phyloP scores from a whole-genome alignment of 2,329 filamentous ascomycete species.

The Trichoderma citrinoviride region DNA sequence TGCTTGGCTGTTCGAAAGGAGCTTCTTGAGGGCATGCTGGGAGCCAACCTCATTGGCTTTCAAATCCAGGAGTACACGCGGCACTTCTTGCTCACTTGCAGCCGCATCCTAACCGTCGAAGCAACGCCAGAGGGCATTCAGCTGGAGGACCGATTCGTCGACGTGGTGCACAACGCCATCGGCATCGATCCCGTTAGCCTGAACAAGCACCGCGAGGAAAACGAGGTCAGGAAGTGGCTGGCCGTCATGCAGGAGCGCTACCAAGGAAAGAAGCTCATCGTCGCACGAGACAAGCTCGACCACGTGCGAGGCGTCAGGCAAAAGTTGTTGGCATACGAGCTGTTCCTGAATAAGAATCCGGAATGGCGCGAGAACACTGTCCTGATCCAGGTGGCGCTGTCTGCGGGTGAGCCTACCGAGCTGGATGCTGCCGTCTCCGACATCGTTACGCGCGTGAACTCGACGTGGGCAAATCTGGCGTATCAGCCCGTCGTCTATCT shows the following conservation, averaged over 20 bases:
- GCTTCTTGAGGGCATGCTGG: constrained; percentile 87
- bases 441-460: constrained; percentile 93
- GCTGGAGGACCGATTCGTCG: constrained; percentile 88
- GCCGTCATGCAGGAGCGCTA: constrained; percentile 79
- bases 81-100: constrained; percentile 95
- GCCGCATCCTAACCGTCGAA: constrained; percentile 84
- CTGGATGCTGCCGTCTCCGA: constrained; percentile 86
- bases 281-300: constrained; percentile 91
- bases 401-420: constrained; percentile 82
- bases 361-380: constrained; percentile 86
- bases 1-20: constrained; percentile 85
- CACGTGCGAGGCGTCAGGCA: constrained; percentile 88
- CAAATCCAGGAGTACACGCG: constrained; percentile 91
- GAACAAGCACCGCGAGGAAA: constrained; percentile 65
- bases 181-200: constrained; percentile 84
- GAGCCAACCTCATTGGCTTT: constrained; percentile 88
- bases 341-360: constrained; percentile 92
- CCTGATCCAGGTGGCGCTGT: constrained; percentile 89
- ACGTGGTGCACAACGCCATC: constrained; percentile 81
- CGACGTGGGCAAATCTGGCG: constrained; percentile 81
- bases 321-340: constrained; percentile 86
- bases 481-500: constrained; percentile 93
- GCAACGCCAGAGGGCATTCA: constrained; percentile 85
- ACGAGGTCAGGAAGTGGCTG: constrained; percentile 76
- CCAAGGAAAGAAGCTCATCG: constrained; percentile 83